Evolutionary conservation across 2,329 filamentous ascomycete species (phyloP), one percentile per base, ranked within the genome.

Genomic region (Aspergillus melleus): DNA sequence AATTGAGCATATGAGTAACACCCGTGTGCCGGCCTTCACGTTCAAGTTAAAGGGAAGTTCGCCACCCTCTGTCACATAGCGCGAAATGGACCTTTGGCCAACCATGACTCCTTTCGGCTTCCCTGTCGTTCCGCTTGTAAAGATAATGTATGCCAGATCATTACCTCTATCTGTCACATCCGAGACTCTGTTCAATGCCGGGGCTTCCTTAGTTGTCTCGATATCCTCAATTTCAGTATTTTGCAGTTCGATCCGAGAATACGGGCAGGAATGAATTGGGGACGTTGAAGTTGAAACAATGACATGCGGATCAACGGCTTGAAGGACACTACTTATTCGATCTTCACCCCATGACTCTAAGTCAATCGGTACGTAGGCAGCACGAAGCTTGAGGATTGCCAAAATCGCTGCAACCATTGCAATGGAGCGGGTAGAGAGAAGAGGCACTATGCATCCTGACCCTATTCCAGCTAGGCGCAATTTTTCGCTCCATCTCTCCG

Each of bases 81-180:
- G 19, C 19, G 44, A 47, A 47, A 47, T 47, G 11, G 50, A 52
- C 8, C 50, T 52, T 3, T 32, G 50, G 24, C 29, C 24, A 6
- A 52, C n/a, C 50, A 29, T 52, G 1, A 85, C 82, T 3, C 75
- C 78, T 67, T 83, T 83, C 0, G 80, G 80, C n/a, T 81, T 63
- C 2, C 80, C 80, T 0, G 80, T 82, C 0, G 80, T 81, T 5
- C 81, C 80, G 4, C 75, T 79, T 12, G 76, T 79, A 69, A 81
- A 83, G 29, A 82, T 77, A 54, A 83, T 72, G 19, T 77, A 72
- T 26, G 80, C 72, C 20, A 80, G 64, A 63, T 96, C 91, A 12
- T 52, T 26, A 14, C 16, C n/a, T 20, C 26, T 52, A 36, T 52
- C 29, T n/a, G 16, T 9, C 2, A 5, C 2, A 42, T 42, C 19